Base-by-base conservation (phyloP, 2,329 filamentous ascomycete genomes). In the Aphanoascus verrucosus region DNA sequence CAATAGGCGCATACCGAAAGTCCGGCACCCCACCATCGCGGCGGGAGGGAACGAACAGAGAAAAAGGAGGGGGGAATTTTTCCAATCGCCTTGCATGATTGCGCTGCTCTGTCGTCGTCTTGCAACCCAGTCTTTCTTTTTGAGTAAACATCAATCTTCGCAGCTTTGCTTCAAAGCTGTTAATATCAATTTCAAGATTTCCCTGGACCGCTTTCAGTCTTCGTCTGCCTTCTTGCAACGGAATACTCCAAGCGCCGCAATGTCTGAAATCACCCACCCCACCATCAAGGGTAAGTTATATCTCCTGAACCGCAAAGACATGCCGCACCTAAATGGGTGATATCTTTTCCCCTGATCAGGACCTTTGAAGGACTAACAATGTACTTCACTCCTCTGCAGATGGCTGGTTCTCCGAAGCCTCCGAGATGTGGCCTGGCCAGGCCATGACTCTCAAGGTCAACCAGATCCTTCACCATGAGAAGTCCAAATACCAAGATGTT, bases 351-450 rank as follows among this genome's bases (percentile, higher is more conserved):
- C 2, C 12, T 9, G 6, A 32, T 11, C 6, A 32, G 6, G n/a
- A 32, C 5, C 4, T 47, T 28, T 14, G 11, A 40, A 43, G 49
- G 32, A 40, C 34, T 54, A 19, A 23, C 55, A 59, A 62, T 47
- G 58, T 54, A 46, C 17, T 44, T 28, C 35, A 53, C 49, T 19
- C 51, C 35, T 43, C 44, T 56, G 14, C 63, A 95, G 93, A 97
- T 95, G 93, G 91, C 77, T 98, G 93, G 93, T 98, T 98, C 85
- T 87, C 89, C 73, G 93, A 98, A 78, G 90, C 95, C 76, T 94
- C 87, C 64, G 78, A 93, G 69, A 97, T 98, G 91, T 98, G 93
- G 93, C 91, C 93, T 59, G 88, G 93, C 71, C 93, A 97, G 78
- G 93, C 93, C 71, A 97, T 97, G 91, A 96, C 87, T 63, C 85